Evolutionary conservation across 2,329 filamentous ascomycete genomes (phyloP), one percentile per base, ranked within the genome.

Genomic region (Diaporthe vexans): DNA sequence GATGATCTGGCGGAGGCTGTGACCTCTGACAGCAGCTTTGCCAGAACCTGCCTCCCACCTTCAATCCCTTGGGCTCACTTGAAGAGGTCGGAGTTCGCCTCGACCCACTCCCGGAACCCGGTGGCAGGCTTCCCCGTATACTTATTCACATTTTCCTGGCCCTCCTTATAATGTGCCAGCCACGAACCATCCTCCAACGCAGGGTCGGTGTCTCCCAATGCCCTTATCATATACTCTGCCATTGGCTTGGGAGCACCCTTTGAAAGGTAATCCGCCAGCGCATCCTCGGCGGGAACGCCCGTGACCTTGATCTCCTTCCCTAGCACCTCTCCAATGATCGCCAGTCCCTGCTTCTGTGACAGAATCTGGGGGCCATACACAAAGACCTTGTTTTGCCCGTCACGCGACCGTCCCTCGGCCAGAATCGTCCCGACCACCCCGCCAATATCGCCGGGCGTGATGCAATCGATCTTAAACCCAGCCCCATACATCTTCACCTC

Each of bases 361-460:
- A 84, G 54, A 11, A 82, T 61, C 48, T 84, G 71, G 0, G 84
- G 83, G 4, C 84, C 85, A 71, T 81, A 81, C 26, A 87, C 69
- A 71, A 80, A 80, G 19, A 86, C 46, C 70, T 72, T 80, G 17
- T 76, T 76, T n/a, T 80, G 79, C 26, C 81, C 77, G 35, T 76
- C 78, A 40, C 78, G 77, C 8, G 73, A 73, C 33, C 78, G 77
- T 1, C 82, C 82, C 24, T 81, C 76, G 2, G 79, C 82, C 4
- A 88, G 79, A 10, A 87, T 77, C 0, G 75, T 80, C 5, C 85
- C 86, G 56, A 77, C 76, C 5, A 86, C 86, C 26, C 79, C 76
- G n/a, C 87, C 87, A 58, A 89, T 87, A 76, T 88, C 86, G 2
- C 77, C 79, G 0, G 85, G 83, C 0, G 82, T 77, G 61, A 88